phyloP scores from a whole-genome alignment of 805 yeast genomes.

The Candida insectalens region DNA sequence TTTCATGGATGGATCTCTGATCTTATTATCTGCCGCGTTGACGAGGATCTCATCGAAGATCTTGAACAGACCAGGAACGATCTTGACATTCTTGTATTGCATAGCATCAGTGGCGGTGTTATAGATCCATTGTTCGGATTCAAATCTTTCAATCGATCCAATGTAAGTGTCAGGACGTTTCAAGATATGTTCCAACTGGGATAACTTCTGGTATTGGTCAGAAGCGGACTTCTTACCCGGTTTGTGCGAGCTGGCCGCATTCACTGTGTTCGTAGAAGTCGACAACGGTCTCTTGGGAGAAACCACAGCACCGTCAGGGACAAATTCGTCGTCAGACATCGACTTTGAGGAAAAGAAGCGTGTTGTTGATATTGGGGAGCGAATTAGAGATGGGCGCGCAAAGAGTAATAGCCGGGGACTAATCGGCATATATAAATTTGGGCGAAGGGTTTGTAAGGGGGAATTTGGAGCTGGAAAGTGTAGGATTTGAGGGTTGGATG shows the following conservation, averaged over 20 bases:
- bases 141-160: constrained; percentile 84
- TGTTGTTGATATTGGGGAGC: too few relatives aligned
- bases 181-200: constrained; percentile 92
- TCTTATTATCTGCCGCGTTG: constrained; percentile 97
- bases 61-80: constrained; percentile 94
- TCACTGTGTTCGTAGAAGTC: constrained; percentile 15
- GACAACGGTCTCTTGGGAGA: constrained; percentile 28
- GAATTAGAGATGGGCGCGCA: too few relatives aligned
- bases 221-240: constrained; percentile 27
- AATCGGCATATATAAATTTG: too few relatives aligned
- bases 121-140: constrained; percentile 77
- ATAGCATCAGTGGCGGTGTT: constrained; percentile 55
- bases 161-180: constrained; percentile 97
- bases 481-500: too few relatives aligned
- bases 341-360: too few relatives aligned
- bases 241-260: constrained; percentile 1
- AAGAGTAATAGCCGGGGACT: too few relatives aligned
- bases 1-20: constrained; percentile 87
- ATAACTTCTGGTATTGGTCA: constrained; percentile 83
- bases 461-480: too few relatives aligned
- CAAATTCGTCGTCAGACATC: constrained; percentile 2
- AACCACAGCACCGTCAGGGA: neutral
- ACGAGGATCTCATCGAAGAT: constrained; percentile 96
- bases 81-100: constrained; percentile 52
- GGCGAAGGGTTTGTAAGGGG: too few relatives aligned